phyloP scores from a whole-genome alignment of 441 rosid genomes.

The Capsella rubella region DNA sequence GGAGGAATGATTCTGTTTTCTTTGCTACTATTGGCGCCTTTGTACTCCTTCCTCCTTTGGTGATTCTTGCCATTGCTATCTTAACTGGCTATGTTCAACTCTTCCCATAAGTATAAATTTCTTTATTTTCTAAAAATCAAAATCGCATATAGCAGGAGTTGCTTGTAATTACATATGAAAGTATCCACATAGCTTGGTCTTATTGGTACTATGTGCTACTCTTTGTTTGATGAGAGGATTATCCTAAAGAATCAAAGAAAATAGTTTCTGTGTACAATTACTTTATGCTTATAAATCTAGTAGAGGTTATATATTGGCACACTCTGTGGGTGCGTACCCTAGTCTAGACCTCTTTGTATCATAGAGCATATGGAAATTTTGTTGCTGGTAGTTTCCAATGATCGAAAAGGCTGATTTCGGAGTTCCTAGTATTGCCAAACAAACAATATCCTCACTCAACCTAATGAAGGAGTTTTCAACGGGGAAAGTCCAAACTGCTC shows the following conservation, averaged over 20 bases:
- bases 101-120: conserved; percentile 59
- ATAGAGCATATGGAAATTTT: conserved; percentile 84
- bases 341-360: conserved; percentile 84
- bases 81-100: conserved; percentile 90
- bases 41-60: conserved; percentile 77
- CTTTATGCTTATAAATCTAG: conserved; percentile 2
- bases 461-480: conserved; percentile 75
- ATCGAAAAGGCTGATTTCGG: conserved; percentile 76
- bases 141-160: conserved; percentile 28
- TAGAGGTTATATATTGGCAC: conserved; percentile 64
- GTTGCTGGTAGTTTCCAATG: conserved; percentile 94
- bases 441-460: conserved; percentile 65
- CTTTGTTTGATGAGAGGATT: conserved; percentile 19
- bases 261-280: conserved; percentile 38
- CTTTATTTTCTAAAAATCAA: neutral
- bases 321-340: conserved; percentile 77
- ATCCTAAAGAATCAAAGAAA: conserved; percentile 32
- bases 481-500: conserved; percentile 90
- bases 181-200: neutral
- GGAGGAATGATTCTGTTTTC: conserved; percentile 87
- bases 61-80: conserved; percentile 77
- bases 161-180: conserved; percentile 3
- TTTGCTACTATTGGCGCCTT: conserved; percentile 91
- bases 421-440: conserved; percentile 84
- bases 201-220: conserved; percentile 21